phyloP scores from a whole-genome alignment of 257 asterid species.

The Gentiana dahurica region DNA sequence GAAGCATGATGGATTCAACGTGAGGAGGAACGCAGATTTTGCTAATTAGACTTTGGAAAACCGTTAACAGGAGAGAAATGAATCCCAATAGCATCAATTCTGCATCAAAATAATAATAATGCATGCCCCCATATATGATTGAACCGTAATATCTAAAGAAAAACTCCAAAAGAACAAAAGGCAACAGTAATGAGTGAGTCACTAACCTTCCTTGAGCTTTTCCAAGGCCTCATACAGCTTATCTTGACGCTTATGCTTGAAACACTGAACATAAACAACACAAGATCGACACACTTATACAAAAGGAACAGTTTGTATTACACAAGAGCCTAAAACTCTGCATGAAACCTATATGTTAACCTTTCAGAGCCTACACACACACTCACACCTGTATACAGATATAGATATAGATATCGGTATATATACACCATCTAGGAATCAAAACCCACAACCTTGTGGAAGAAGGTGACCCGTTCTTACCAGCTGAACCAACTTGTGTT shows the following conservation, averaged over 20 bases:
- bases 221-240: slow-evolving; percentile 55
- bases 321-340: too few relatives aligned
- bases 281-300: neutral
- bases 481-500: too few relatives aligned
- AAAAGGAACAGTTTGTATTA: too few relatives aligned
- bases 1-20: slow-evolving; percentile 58
- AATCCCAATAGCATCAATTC: slow-evolving; percentile 94
- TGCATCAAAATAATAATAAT: slow-evolving; percentile 13
- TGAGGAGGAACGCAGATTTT: slow-evolving; percentile 42
- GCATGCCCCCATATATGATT: neutral
- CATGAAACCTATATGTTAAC: neutral
- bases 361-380: too few relatives aligned
- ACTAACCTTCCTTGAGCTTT: slow-evolving; percentile 64
- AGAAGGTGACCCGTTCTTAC: too few relatives aligned
- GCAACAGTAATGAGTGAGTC: neutral
- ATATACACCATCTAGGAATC: neutral
- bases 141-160: neutral
- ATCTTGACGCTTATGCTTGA: slow-evolving; percentile 40
- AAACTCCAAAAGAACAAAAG: neutral
- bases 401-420: too few relatives aligned
- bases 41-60: slow-evolving; percentile 50
- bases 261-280: slow-evolving; percentile 24
- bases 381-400: too few relatives aligned
- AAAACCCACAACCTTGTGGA: neutral
- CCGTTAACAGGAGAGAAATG: slow-evolving; percentile 68